Percentiles rank a stretch among this genome's conserved stretches.
Conservation (phyloP, 108 stramenopile species). For the Fistulifera pelliculosa region DNA sequence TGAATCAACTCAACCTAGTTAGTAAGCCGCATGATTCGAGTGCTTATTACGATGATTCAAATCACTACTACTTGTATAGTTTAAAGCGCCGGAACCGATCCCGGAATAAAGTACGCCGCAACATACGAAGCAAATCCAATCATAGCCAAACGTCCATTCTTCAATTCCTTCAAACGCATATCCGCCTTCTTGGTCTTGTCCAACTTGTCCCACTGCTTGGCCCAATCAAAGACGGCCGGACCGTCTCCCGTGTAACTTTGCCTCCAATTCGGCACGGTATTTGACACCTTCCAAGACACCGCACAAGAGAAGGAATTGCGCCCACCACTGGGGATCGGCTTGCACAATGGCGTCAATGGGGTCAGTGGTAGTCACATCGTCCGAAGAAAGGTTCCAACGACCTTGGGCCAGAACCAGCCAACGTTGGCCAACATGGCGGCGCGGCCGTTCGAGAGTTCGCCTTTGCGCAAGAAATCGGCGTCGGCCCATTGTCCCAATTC, state of each 20-base stretch:
- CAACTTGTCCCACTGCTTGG: constrained; percentile 57
- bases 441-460: constrained; percentile 87
- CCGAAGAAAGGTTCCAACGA: constrained; percentile 61
- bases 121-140: constrained; percentile 82
- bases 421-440: constrained; percentile 84
- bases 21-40: too few relatives aligned
- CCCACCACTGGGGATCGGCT: constrained; percentile 90
- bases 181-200: constrained; percentile 42
- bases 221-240: constrained; percentile 81
- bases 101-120: constrained; percentile 82
- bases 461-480: constrained; percentile 70
- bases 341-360: constrained; percentile 81
- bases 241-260: constrained; percentile 73
- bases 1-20: too few relatives aligned
- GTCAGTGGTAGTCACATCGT: constrained; percentile 75
- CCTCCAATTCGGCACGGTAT: constrained; percentile 71
- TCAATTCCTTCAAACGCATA: constrained; percentile 86
- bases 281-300: constrained; percentile 78
- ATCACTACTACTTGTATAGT: too few relatives aligned
- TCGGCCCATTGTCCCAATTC: constrained; percentile 75
- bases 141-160: constrained; percentile 92
- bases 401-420: constrained; percentile 71
- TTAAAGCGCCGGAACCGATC: constrained; percentile 56
- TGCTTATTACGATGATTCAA: too few relatives aligned
- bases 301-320: constrained; percentile 83